phyloP scores from a whole-genome alignment of 306 rosid genomes.

The Quercus aquifolioides region DNA sequence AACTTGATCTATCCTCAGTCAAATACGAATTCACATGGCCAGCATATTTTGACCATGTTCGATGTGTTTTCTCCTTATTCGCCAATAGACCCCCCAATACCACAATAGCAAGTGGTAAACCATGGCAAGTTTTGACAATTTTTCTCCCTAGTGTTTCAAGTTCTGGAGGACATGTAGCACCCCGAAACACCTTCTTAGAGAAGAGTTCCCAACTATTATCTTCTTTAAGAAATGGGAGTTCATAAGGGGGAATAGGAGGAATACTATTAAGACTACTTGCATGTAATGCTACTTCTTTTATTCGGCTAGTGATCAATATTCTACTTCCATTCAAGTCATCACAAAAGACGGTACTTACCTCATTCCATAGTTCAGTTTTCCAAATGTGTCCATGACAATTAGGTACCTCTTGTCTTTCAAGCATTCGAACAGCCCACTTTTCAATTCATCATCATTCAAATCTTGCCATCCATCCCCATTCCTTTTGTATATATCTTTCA shows the following conservation, averaged over 20 bases:
- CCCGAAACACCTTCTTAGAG: neutral
- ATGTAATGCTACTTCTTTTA: conserved; percentile 13
- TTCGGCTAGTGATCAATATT: conserved; percentile 24
- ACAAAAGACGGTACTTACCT: neutral
- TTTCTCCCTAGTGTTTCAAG: neutral
- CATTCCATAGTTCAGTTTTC: conserved; percentile 11
- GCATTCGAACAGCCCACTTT: too few species aligned
- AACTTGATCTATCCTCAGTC: neutral
- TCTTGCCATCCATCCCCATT: too few species aligned
- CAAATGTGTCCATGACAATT: conserved; percentile 13
- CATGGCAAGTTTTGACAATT: neutral
- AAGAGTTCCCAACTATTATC: conserved; percentile 35
- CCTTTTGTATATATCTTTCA: too few species aligned
- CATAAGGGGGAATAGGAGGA: neutral
- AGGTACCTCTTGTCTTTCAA: too few species aligned
- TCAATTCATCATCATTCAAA: too few species aligned
- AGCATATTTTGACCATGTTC: neutral
- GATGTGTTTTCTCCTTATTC: neutral
- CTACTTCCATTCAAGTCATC: conserved; percentile 10
- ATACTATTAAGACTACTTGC: neutral
- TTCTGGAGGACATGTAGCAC: neutral
- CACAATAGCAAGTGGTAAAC: neutral
- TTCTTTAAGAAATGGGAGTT: neutral
- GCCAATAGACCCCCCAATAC: neutral
- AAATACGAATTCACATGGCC: conserved; percentile 19